Conservation (phyloP, 2,329 filamentous ascomycete species). For the Spiromastix sp. region DNA sequence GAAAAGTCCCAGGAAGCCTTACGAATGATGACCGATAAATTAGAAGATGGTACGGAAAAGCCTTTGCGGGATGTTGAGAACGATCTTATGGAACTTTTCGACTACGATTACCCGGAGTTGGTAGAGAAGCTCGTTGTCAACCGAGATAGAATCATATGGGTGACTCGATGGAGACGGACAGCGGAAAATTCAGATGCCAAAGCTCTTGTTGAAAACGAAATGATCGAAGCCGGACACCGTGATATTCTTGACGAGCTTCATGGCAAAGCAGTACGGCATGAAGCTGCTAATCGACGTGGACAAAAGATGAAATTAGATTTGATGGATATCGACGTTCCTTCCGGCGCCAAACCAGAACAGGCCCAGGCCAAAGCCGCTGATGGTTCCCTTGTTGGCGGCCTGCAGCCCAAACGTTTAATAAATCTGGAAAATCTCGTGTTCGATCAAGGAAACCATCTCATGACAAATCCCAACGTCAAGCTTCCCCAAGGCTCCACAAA, state of each 20-base stretch:
- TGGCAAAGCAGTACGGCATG: constrained; percentile 52
- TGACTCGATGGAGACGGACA: constrained; percentile 73
- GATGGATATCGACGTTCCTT: constrained; percentile 78
- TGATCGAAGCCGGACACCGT: constrained; percentile 77
- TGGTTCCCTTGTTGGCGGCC: constrained; percentile 63
- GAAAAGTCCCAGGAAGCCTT: constrained; percentile 83
- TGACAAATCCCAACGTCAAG: constrained; percentile 96
- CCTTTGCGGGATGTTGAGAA: constrained; percentile 90
- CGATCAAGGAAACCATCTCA: constrained; percentile 95
- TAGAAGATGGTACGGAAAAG: constrained; percentile 67
- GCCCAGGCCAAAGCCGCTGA: constrained; percentile 48
- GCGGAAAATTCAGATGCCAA: constrained; percentile 66
- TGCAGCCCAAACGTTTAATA: constrained; percentile 78
- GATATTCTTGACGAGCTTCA: constrained; percentile 80
- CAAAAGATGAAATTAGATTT: constrained; percentile 74
- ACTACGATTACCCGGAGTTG: constrained; percentile 90
- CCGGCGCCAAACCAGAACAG: constrained; percentile 44
- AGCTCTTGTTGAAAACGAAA: constrained; percentile 73
- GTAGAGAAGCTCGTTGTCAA: constrained; percentile 88
- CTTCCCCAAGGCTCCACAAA: constrained; percentile 92
- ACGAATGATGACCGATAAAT: constrained; percentile 66
- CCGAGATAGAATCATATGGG: constrained; percentile 90
- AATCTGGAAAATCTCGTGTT: constrained; percentile 95
- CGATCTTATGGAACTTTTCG: constrained; percentile 95
- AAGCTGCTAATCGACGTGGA: constrained; percentile 50